Percentiles rank a stretch among this genome's conserved stretches.
Conservation (phyloP, 179 eudicot species). For the Spergularia azorica region DNA sequence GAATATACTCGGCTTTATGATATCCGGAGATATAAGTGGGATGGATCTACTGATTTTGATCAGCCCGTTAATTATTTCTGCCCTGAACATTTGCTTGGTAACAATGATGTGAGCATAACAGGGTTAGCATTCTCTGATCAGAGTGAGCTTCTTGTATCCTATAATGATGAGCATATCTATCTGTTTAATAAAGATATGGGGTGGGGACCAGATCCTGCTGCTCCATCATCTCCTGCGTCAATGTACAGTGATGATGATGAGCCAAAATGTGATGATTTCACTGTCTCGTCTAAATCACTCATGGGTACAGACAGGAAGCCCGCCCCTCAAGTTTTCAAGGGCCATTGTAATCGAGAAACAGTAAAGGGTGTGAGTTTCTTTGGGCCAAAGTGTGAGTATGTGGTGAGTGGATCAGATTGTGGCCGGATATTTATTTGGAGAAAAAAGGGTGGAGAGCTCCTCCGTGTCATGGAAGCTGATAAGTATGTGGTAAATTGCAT, state of each 20-base stretch:
- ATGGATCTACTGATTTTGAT: slow-evolving; percentile 73
- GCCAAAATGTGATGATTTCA: slow-evolving; percentile 30
- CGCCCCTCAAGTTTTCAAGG: slow-evolving; percentile 76
- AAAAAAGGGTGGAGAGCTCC: slow-evolving; percentile 74
- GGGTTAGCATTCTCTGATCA: slow-evolving; percentile 95
- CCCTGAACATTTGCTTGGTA: slow-evolving; percentile 73
- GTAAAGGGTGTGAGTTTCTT: slow-evolving; percentile 92
- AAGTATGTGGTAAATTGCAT: slow-evolving; percentile 85
- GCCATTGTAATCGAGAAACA: slow-evolving; percentile 75
- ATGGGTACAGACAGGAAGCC: slow-evolving; percentile 40
- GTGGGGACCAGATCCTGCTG: slow-evolving; percentile 60
- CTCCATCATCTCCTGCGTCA: slow-evolving; percentile 41
- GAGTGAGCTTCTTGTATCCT: slow-evolving; percentile 92
- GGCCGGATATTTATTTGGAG: slow-evolving; percentile 96
- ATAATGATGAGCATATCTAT: slow-evolving; percentile 73
- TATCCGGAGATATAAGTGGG: slow-evolving; percentile 70
- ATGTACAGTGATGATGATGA: slow-evolving; percentile 42
- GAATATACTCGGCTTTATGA: slow-evolving; percentile 85
- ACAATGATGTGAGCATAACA: slow-evolving; percentile 64
- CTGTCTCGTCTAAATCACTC: slow-evolving; percentile 35
- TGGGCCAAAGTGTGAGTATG: slow-evolving; percentile 91
- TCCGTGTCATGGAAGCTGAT: slow-evolving; percentile 96
- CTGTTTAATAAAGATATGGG: slow-evolving; percentile 83
- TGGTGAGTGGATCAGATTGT: slow-evolving; percentile 98
- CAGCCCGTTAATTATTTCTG: slow-evolving; percentile 75